phyloP scores from a whole-genome alignment of 495 filamentous ascomycete genomes.

The Talaromyces liani region DNA sequence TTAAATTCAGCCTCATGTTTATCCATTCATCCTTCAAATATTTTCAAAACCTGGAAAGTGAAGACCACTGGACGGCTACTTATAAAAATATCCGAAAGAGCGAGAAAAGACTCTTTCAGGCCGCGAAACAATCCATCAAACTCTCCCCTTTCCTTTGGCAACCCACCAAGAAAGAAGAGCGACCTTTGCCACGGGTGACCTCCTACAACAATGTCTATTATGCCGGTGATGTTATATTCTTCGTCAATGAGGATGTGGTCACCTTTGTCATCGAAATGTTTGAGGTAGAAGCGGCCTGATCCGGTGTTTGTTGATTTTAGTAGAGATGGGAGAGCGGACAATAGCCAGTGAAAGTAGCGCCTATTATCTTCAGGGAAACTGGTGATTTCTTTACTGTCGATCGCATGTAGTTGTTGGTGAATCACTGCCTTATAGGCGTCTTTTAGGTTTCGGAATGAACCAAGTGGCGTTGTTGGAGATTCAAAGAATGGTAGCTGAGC shows the following conservation, averaged over 20 bases:
- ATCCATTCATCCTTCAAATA: background rate
- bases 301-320: background rate
- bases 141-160: background rate
- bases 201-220: conserved; percentile 16
- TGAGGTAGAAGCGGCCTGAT: conserved; percentile 26
- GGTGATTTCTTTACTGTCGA: conserved; percentile 20
- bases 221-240: conserved; percentile 25
- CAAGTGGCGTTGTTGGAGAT: conserved; percentile 8
- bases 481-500: conserved; percentile 16
- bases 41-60: background rate
- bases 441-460: conserved; percentile 13
- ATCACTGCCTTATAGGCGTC: conserved; percentile 10
- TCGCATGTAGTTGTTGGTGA: conserved; percentile 8
- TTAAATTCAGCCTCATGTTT: background rate
- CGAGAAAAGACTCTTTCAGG: background rate
- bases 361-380: background rate
- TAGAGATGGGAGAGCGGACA: conserved; percentile 12
- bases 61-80: too few species aligned
- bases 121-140: background rate
- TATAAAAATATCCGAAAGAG: too few species aligned
- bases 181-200: background rate
- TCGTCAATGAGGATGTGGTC: conserved; percentile 34
- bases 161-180: background rate
- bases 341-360: conserved; percentile 12
- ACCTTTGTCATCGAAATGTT: conserved; percentile 34